These are phyloP conservation scores for Ascochyta rabiei DNA, from an alignment of 2,329 filamentous ascomycete species.

Conservation along the genomic window DNA sequence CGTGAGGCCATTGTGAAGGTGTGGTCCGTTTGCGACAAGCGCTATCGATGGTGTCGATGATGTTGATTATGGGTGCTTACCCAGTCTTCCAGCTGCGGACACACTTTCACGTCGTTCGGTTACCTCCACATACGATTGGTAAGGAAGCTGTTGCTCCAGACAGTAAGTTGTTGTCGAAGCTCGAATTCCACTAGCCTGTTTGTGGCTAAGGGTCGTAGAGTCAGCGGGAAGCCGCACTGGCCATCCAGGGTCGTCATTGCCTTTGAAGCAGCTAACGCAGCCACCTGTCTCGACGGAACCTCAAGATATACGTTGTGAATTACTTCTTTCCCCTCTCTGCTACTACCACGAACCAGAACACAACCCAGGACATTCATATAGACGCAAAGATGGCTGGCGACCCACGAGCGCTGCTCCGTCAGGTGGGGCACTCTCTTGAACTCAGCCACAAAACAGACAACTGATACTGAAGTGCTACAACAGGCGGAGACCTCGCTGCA, in stretches of 20 bases:
- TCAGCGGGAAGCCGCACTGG: constrained; percentile 35
- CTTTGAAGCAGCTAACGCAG: constrained; percentile 37
- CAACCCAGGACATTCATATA: constrained; percentile 1
- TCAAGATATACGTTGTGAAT: constrained; percentile 17
- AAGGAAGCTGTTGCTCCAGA: not conserved
- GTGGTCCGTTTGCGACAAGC: not conserved
- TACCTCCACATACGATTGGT: not conserved
- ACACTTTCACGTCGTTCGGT: not conserved
- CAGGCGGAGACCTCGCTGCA: constrained; percentile 86
- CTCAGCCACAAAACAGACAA: constrained; percentile 39
- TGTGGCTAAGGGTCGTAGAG: constrained; percentile 19
- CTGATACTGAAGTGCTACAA: constrained; percentile 33
- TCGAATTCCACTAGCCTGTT: constrained; percentile 25
- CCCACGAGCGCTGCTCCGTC: constrained; percentile 45
- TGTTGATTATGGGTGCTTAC: not conserved
- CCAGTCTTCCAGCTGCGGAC: not conserved
- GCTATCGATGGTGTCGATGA: not conserved
- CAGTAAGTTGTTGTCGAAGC: constrained; percentile 29
- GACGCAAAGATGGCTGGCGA: constrained; percentile 45
- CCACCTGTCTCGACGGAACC: constrained; percentile 42
- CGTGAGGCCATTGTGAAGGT: constrained; percentile 22
- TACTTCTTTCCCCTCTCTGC: constrained; percentile 5
- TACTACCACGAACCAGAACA: not conserved
- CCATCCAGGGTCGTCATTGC: constrained; percentile 40
- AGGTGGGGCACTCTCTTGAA: constrained; percentile 41